Conservation (phyloP, 1,139 yeast genomes). For the Lodderomyces margitis region DNA sequence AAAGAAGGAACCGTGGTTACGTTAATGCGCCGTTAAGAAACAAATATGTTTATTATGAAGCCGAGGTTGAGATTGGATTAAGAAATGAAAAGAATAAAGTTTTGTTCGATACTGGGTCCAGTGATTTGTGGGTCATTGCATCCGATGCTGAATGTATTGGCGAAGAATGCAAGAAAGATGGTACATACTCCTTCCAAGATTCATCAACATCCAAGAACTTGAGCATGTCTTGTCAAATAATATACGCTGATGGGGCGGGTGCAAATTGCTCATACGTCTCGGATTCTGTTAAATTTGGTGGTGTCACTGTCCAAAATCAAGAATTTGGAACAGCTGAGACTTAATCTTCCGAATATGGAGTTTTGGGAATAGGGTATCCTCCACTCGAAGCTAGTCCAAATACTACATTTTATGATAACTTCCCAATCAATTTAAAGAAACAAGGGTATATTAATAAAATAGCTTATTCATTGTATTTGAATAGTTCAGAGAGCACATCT, state of each 20-base stretch:
- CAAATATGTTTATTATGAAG: slow-evolving; percentile 30
- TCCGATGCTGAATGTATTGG: slow-evolving; percentile 18
- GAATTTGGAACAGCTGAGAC: slow-evolving; percentile 47
- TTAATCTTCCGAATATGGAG: slow-evolving; percentile 41
- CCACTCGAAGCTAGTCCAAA: slow-evolving; percentile 16
- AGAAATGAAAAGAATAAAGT: slow-evolving; percentile 24
- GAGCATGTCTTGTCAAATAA: slow-evolving; percentile 12
- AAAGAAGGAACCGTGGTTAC: too few relatives aligned
- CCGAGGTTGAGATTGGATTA: slow-evolving; percentile 38
- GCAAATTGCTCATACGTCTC: slow-evolving; percentile 58
- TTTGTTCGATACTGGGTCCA: slow-evolving; percentile 27
- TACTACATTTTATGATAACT: slow-evolving; percentile 28
- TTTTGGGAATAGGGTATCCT: slow-evolving; percentile 45
- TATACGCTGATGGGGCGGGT: slow-evolving; percentile 14
- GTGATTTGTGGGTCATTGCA: slow-evolving; percentile 35
- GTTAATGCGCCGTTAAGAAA: slow-evolving; percentile 6
- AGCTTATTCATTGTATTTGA: slow-evolving; percentile 56
- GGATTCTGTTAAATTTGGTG: slow-evolving; percentile 27
- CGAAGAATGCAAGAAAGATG: slow-evolving; percentile 5
- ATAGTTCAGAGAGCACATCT: slow-evolving; percentile 31
- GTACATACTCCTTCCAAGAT: slow-evolving; percentile 6
- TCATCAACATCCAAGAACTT: slow-evolving; percentile 9
- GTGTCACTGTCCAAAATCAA: slow-evolving; percentile 10
- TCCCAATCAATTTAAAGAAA: slow-evolving; percentile 51
- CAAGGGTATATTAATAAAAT: slow-evolving; percentile 48